Evolutionary conservation across 768 basidiomycete species (phyloP), one percentile per base, ranked within the genome.

Genomic region (Lactarius quietus): DNA sequence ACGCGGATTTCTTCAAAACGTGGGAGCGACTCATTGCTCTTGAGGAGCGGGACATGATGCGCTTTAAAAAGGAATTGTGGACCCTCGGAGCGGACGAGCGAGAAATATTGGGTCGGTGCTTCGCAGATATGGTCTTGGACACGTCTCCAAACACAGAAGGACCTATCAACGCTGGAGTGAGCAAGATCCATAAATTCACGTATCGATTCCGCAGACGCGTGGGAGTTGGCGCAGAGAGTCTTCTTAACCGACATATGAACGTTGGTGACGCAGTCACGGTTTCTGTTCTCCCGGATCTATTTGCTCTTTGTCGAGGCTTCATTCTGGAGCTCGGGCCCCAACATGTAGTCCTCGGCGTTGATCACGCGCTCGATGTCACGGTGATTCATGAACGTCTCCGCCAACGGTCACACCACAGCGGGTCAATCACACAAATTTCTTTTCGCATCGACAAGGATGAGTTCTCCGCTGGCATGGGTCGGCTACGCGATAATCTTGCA

Each of bases 381-480:
- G 78, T 76, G 28, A 80, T 92, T 59, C 71, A 78, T 8, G 76
- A 75, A 20, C 82, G 78, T 2, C 74, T 73, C 0, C 60, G 70
- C 31, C 65, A 64, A 36, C 68, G 79, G 20, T 67, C 79, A 52
- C 72, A 72, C 12, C 72, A 63, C 6, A 68, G 74, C 51, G 38
- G 28, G 17, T 70, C 29, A 67, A 76, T 41, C 20, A 38, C 52
- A 28, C 51, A 6, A 63, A 80, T 75, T 66, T 82, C 77, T 28
- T 99, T 94, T 78, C 84, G 96, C 18, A 86, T 99, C 63, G 97
- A 98, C 80, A 94, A 88, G 72, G 97, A 98, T 73, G 97, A 98
- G 74, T 77, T 98, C 57, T 85, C 86, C 6, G 84, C 86, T 8
- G 93, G 95, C 1, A 89, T 98, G 86, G 86, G 86, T 48, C 84